Evolutionary conservation across 1,139 yeast species (phyloP).

Genomic region (Yamadazyma jaroonii): DNA sequence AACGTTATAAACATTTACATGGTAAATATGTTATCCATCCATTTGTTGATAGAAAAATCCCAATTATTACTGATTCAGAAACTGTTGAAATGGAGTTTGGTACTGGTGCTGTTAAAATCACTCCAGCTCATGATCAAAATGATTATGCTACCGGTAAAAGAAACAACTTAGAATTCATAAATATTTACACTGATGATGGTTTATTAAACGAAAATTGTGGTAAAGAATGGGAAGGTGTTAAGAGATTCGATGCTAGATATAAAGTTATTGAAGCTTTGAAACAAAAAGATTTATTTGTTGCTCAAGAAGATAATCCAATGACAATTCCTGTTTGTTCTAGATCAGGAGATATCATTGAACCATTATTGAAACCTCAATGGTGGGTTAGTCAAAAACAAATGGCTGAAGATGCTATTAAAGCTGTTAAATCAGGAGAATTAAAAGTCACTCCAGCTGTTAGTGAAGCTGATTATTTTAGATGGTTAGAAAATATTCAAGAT

Average conservation of each 20-base stretch:
- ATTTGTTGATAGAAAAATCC: constrained; percentile 78
- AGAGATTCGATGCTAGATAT: constrained; percentile 92
- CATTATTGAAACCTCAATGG: constrained; percentile 97
- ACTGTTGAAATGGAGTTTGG: constrained; percentile 99
- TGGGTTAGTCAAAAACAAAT: constrained; percentile 92
- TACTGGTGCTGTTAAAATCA: constrained; percentile 98
- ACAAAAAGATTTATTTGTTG: constrained; percentile 71
- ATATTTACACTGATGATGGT: constrained; percentile 92
- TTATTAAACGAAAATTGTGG: constrained; percentile 89
- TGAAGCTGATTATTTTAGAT: constrained; percentile 89
- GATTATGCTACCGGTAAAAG: constrained; percentile 97
- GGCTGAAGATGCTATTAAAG: constrained; percentile 86
- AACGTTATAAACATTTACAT: constrained; percentile 89
- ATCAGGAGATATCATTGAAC: constrained; percentile 96
- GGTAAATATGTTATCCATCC: constrained; percentile 93
- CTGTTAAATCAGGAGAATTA: constrained; percentile 79
- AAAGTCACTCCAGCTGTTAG: constrained; percentile 84
- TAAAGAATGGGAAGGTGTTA: constrained; percentile 78
- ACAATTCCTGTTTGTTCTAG: constrained; percentile 89
- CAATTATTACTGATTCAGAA: constrained; percentile 84
- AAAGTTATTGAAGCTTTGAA: constrained; percentile 79
- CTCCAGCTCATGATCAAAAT: constrained; percentile 97
- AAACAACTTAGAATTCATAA: constrained; percentile 81
- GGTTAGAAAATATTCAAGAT: constrained; percentile 96
- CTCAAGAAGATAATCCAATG: constrained; percentile 93